Conservation (phyloP, 768 basidiomycete species). For the Sistotremastrum suecicum region DNA sequence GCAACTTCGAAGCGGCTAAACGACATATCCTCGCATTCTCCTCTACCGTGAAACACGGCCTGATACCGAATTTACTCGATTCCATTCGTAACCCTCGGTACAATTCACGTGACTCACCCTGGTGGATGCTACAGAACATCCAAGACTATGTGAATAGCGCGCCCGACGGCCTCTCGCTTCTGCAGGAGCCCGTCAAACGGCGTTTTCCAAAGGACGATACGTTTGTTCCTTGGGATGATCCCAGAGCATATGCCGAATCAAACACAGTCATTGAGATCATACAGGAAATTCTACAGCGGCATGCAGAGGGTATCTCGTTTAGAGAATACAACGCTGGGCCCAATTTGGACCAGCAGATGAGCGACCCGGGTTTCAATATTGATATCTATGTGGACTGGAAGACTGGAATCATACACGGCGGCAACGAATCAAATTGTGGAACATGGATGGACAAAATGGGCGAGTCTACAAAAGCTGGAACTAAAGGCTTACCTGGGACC, state of each 20-base stretch:
- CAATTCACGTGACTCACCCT: constrained; percentile 95
- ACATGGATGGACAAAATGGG: constrained; percentile 99
- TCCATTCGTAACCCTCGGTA: constrained; percentile 77
- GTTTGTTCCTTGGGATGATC: constrained; percentile 87
- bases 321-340: constrained; percentile 94
- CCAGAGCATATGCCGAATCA: constrained; percentile 65
- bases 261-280: constrained; percentile 87
- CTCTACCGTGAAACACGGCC: constrained; percentile 85
- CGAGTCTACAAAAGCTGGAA: constrained; percentile 80
- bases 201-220: constrained; percentile 90
- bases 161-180: constrained; percentile 70
- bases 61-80: constrained; percentile 93
- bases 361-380: constrained; percentile 82
- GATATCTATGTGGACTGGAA: constrained; percentile 92
- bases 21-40: constrained; percentile 88
- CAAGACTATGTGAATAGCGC: constrained; percentile 82
- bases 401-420: constrained; percentile 82
- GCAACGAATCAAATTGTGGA: constrained; percentile 75
- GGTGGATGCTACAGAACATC: constrained; percentile 99
- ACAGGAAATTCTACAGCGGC: constrained; percentile 91
- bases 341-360: constrained; percentile 97
- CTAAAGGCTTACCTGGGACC: constrained; percentile 90
- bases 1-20: constrained; percentile 73
- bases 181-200: constrained; percentile 74
- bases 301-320: constrained; percentile 85